Base-by-base conservation (phyloP, 2,329 filamentous ascomycete genomes). In the Alternaria sp. region DNA sequence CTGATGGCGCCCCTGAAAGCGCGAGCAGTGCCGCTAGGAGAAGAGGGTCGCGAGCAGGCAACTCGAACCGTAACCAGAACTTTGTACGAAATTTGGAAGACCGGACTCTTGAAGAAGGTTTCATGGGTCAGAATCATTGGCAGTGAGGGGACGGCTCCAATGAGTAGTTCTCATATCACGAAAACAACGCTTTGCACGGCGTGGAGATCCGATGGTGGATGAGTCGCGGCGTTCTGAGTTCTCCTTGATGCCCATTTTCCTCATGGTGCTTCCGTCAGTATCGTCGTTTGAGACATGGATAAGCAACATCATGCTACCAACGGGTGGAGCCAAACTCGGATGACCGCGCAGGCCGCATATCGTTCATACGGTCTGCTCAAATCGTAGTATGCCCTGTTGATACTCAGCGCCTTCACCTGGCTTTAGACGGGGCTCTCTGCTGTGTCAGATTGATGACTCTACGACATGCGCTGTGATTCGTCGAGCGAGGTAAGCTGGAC, bases 21-120 rank as follows among this genome's bases (percentile, higher is more conserved):
- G 83, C 87, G 25, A 83, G 84, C n/a, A 87, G 81, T 79, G 85
- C 90, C 30, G 85, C 90, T 30, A 88, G 91, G 43, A 87, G 93
- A 72, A 87, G 94, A 76, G 91, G 92, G 45, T 94, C 92, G 75
- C 86, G 93, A 57, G 86, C 87, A 46, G 87, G 89, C 68, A 83
- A 69, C 45, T 85, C 85, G 45, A 83, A 82, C 57, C 85, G 81
- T 64, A 90, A 94, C 73, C 86, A 93, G 43, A 94, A 98, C 76
- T 97, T 99, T 76, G 97, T 99, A 71, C 89, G 95, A 57, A 97
- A 92, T 64, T 83, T 99, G 65, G 95, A 99, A 80, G 95, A 98
- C 80, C 88, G 95, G 36, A 97, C 94, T 2, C 83, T 98, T 57
- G 94, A 97, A 78, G 94, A 98, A 79, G 93, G 93, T 2, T 97